A percentile compares a stretch with the other conserved stretches of the same genome.
Evolutionary conservation across 2,329 filamentous ascomycete genomes (phyloP).

Genomic region (Akanthomyces lecanii): DNA sequence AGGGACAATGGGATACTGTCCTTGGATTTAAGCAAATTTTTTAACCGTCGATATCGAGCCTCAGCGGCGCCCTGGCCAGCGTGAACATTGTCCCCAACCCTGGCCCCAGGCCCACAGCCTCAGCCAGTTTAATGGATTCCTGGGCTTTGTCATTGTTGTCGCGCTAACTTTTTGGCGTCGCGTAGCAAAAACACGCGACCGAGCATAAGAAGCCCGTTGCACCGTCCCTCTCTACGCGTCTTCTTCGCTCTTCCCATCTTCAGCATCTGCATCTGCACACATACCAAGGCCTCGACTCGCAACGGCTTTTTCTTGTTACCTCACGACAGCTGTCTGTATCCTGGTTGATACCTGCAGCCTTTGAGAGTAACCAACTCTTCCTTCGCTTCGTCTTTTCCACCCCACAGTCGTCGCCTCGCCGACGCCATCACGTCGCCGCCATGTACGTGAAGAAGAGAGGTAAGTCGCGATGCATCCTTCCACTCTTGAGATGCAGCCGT

Average conservation of each 20-base stretch:
- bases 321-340: constrained; percentile 23
- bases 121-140: constrained; percentile 23
- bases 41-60: background rate
- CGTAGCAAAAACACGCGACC: constrained; percentile 23
- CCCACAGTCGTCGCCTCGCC: constrained; percentile 18
- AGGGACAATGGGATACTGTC: background rate
- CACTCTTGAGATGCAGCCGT: constrained; percentile 13
- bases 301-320: background rate
- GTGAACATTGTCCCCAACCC: background rate
- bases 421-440: constrained; percentile 28
- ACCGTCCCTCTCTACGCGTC: constrained; percentile 24
- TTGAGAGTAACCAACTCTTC: constrained; percentile 24
- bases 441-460: constrained; percentile 64
- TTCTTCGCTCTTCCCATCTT: constrained; percentile 21
- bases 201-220: constrained; percentile 33
- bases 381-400: constrained; percentile 22
- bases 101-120: background rate
- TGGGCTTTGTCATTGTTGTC: constrained; percentile 24
- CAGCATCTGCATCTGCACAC: constrained; percentile 19
- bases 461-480: constrained; percentile 34
- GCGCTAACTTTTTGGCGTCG: constrained; percentile 24
- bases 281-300: constrained; percentile 9
- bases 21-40: background rate
- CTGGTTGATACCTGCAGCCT: constrained; percentile 24
- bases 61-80: background rate